These are phyloP conservation scores for Ceratocystiopsis sp. DNA, from an alignment of 2,329 filamentous ascomycete species.

Conservation along the genomic window DNA sequence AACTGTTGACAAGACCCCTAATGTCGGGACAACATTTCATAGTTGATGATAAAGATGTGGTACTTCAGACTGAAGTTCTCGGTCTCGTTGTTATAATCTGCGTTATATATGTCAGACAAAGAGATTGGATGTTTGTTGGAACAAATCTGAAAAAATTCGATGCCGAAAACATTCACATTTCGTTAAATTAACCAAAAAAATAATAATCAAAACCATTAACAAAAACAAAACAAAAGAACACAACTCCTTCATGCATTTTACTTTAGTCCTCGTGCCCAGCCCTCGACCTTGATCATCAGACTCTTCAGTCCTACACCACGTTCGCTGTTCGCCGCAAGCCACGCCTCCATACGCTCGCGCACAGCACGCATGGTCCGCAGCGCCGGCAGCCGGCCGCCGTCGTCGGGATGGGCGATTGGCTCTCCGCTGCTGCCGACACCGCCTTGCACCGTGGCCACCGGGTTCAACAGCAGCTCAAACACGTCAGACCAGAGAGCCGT, in stretches of 20 bases:
- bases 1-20: too few species aligned
- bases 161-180: too few species aligned
- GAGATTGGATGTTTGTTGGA: too few species aligned
- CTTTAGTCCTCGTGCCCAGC: slow-evolving; percentile 21
- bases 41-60: too few species aligned
- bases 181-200: neutral
- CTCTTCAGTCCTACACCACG: slow-evolving; percentile 59
- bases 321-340: slow-evolving; percentile 69
- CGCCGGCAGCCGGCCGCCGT: slow-evolving; percentile 53
- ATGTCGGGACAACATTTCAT: too few species aligned
- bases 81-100: too few species aligned
- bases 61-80: too few species aligned
- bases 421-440: too few species aligned
- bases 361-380: slow-evolving; percentile 49
- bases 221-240: slow-evolving; percentile 1
- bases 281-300: slow-evolving; percentile 47
- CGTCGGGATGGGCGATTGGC: slow-evolving; percentile 21
- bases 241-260: slow-evolving; percentile 6
- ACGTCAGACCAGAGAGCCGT: slow-evolving; percentile 72
- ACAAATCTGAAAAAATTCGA: too few species aligned
- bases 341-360: slow-evolving; percentile 66
- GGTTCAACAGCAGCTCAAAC: slow-evolving; percentile 79
- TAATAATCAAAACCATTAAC: slow-evolving; percentile 3
- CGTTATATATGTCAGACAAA: too few species aligned
- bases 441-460: slow-evolving; percentile 38